Evolutionary conservation across 306 rosid genomes (phyloP), one percentile per base, ranked within the genome.

Genomic region (Myrica gale): DNA sequence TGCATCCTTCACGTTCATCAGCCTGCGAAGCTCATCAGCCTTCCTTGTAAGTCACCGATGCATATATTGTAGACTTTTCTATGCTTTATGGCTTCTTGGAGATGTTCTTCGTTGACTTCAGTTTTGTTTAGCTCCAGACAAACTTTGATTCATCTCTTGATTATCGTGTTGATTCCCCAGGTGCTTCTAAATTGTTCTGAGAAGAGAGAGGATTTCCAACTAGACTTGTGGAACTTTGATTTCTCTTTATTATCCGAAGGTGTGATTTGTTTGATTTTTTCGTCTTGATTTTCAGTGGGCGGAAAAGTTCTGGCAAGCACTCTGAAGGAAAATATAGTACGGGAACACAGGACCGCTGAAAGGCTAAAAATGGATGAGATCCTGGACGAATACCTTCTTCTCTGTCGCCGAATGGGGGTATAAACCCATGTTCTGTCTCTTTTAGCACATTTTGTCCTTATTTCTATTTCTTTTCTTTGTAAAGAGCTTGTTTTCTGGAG

Each of bases 1-100:
- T 87, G 92, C 79, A 73, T 95, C 50, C 71, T 89, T 65, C 89
- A 90, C 52, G 87, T 95, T 72, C 93, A 84, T 56, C 86, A 81
- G 23, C 97, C 97, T 42, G 84, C 97, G 2, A 69, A 84, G 52
- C 85, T 47, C 88, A 90, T 92, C 52, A 32, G 37, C 37, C 37
- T 32, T 32, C 97, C 97, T 32, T 66, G 98, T 94, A 88, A 94
- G 96, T 85, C 37, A 32, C 37, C 37, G 2, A 32, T 62, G 20
- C 12, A 62, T 75, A 13, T 67, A 37, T 42, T 15, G 37, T 32
- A 32, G 3, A 32, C 37, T 32, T 32, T 32, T 32, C 37, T 32
- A 3, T 32, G 37, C 37, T 32, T 32, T 32, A 32, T 32, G 37
- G 37, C 37, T 32, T 2, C 37, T 2, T 32, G 37, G 37, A 32